Conservation (phyloP, 2,329 filamentous ascomycete genomes). For the Didymella arachidicola region DNA sequence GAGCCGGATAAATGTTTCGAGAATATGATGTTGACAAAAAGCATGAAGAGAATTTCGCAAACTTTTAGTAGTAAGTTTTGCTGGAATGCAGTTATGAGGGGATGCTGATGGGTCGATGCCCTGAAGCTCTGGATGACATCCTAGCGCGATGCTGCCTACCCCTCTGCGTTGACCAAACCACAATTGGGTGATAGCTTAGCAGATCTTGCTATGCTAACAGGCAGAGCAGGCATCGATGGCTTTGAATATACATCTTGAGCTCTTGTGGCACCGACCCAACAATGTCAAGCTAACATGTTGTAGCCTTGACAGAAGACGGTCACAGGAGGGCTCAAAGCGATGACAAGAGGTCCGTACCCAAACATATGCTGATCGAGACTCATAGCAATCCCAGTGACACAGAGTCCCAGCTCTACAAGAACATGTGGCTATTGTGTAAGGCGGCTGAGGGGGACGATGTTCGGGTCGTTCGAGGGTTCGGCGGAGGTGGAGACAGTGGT, state of each 20-base stretch:
- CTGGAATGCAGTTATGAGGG: constrained; percentile 32
- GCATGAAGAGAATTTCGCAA: constrained; percentile 7
- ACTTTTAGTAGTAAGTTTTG: constrained; percentile 17
- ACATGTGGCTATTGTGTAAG: constrained; percentile 41
- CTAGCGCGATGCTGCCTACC: constrained; percentile 49
- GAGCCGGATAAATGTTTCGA: constrained; percentile 11
- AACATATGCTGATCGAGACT: constrained; percentile 53
- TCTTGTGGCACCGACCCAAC: constrained; percentile 23
- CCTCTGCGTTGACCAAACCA: constrained; percentile 41
- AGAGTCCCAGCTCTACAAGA: constrained; percentile 34
- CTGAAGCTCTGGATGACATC: constrained; percentile 32
- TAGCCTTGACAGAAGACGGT: constrained; percentile 8
- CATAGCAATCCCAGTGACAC: constrained; percentile 50
- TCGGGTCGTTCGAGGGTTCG: constrained; percentile 28
- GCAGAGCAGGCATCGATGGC: constrained; percentile 35
- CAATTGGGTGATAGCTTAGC: constrained; percentile 30
- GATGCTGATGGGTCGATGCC: constrained; percentile 33
- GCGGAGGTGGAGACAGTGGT: constrained; percentile 30
- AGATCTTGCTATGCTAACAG: constrained; percentile 26
- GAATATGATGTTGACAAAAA: constrained; percentile 8
- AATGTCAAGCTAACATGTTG: background rate
- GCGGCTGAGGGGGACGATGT: constrained; percentile 26
- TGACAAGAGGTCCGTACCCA: constrained; percentile 48
- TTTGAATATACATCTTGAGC: constrained; percentile 19
- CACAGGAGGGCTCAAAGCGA: constrained; percentile 22